phyloP scores from a whole-genome alignment of 176 grass and related monocot genomes.

The Juncus inflexus region DNA sequence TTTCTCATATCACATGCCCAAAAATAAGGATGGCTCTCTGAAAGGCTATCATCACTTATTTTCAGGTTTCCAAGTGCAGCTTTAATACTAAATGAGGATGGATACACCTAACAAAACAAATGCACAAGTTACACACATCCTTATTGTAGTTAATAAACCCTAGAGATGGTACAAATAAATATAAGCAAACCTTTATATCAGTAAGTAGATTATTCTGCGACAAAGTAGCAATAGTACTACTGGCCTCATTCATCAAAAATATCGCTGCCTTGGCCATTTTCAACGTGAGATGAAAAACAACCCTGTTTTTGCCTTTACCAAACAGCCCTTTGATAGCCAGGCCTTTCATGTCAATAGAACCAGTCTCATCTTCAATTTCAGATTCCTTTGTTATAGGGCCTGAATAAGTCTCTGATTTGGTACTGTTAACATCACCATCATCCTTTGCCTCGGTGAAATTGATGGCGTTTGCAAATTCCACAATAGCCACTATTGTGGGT shows the following conservation, averaged over 20 bases:
- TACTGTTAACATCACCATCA: constrained; percentile 22
- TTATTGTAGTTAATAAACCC: not conserved
- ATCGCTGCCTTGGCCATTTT: constrained; percentile 93
- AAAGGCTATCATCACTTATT: constrained; percentile 93
- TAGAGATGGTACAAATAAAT: not conserved
- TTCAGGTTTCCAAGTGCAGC: constrained; percentile 99
- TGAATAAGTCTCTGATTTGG: constrained; percentile 26
- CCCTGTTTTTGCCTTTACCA: constrained; percentile 84
- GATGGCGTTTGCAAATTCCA: constrained; percentile 91
- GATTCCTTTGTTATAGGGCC: constrained; percentile 31
- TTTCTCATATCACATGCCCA: constrained; percentile 99
- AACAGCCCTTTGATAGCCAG: constrained; percentile 61
- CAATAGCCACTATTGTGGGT: constrained; percentile 80
- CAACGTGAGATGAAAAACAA: constrained; percentile 92
- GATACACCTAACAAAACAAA: constrained; percentile 55
- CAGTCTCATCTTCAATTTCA: constrained; percentile 34
- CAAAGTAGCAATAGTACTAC: constrained; percentile 62
- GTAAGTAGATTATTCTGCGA: constrained; percentile 89
- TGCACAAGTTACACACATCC: constrained; percentile 21
- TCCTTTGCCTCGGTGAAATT: constrained; percentile 46
- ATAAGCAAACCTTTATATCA: constrained; percentile 72
- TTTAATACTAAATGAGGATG: constrained; percentile 88
- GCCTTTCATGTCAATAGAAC: constrained; percentile 39
- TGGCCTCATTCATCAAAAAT: constrained; percentile 82
- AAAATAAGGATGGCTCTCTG: constrained; percentile 69